Evolutionary conservation across 169 alveolate genomes (phyloP).

Genomic region (Blepharisma undulans): DNA sequence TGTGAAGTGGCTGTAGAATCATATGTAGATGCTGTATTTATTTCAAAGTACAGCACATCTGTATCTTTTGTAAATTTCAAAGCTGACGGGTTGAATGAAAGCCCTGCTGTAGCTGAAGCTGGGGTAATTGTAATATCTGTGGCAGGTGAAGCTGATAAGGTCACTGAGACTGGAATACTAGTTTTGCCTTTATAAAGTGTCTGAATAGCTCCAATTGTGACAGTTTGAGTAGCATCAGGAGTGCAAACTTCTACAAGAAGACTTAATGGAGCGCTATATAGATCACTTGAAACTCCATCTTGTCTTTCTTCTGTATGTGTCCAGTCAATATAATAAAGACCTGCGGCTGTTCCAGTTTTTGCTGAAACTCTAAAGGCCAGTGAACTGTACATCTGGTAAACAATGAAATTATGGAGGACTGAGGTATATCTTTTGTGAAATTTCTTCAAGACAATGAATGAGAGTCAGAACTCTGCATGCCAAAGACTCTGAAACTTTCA

Average conservation of each 20-base stretch:
- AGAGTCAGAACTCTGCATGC: conserved; percentile 56
- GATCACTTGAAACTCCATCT: background rate
- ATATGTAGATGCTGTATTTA: background rate
- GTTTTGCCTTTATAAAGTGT: background rate
- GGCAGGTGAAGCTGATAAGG: background rate
- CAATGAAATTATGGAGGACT: background rate
- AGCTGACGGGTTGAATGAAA: background rate
- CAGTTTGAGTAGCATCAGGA: background rate
- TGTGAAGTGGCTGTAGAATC: too few relatives aligned
- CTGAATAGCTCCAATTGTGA: background rate
- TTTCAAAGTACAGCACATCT: background rate
- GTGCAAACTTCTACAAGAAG: background rate
- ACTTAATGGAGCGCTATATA: background rate
- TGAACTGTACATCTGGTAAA: background rate
- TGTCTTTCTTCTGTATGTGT: background rate
- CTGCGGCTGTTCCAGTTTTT: background rate
- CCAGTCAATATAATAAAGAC: background rate
- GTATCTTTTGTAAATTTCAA: background rate
- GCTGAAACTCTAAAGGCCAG: background rate
- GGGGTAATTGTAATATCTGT: background rate
- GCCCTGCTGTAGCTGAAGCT: background rate
- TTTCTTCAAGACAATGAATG: conserved; percentile 71
- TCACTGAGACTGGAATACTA: background rate
- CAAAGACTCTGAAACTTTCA: conserved; percentile 59
- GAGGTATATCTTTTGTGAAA: conserved; percentile 39